Evolutionary conservation across 2,329 filamentous ascomycete genomes (phyloP), one percentile per base, ranked within the genome.

Genomic region (Daldinia sp.): DNA sequence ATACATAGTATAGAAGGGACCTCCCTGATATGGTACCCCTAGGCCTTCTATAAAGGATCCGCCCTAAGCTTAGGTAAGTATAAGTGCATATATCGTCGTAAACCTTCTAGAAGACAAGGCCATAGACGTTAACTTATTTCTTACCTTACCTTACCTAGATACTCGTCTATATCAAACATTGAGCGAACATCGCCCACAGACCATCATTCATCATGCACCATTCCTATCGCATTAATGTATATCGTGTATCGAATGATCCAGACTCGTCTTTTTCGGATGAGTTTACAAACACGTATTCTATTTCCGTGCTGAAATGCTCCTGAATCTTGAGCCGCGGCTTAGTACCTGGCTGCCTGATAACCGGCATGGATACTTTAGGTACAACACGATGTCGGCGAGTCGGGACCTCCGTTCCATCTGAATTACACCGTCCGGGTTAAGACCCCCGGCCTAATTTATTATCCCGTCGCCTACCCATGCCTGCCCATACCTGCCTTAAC

Each of bases 381-480:
- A 35, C 33, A 35, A 7, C 4, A 28, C 18, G 15, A 54, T 54
- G 30, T 54, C 50, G 30, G 50, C 50, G 30, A 15, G 51, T 54
- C 51, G 51, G 51, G 18, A n/a, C 30, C 35, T 23, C 51, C 51
- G 51, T 54, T n/a, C 15, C 33, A 23, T 35, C 10, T 39, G 12
- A 54, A 15, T 26, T 37, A 35, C 33, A 54, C n/a, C 51, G 33
- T 12, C 51, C 51, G 51, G 51, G 51, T 39, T 39, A 35, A 53
- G 18, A 30, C 18, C 30, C 51, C 51, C 51, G 51, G 51, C 6
- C 51, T 6, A 39, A 37, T 54, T 54, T 15, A 39, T 54, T 54
- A 54, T 26, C 51, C 51, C 51, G 51, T 54, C 23, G 23, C 46
- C 15, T 13, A 6, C 20, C 20, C 20, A 23, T 23, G 20, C 20